Percentiles rank a stretch among this genome's conserved stretches.
phyloP scores from a whole-genome alignment of 768 basidiomycete species.

The Lactarius indigo region DNA sequence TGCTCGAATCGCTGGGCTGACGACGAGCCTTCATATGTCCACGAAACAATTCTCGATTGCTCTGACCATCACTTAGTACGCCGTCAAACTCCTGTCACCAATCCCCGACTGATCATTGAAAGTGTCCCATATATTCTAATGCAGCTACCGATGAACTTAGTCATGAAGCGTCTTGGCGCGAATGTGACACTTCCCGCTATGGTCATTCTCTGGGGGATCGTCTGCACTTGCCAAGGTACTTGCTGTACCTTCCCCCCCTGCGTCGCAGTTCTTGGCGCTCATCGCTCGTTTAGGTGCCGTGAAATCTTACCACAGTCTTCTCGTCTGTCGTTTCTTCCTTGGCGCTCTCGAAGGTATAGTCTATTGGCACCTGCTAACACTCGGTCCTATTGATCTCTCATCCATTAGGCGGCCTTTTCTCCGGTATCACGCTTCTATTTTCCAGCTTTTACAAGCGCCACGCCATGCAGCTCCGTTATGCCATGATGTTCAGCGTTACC shows the following conservation, averaged over 20 bases:
- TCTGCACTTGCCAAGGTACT: constrained; percentile 55
- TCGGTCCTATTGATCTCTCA: background rate
- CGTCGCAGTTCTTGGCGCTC: background rate
- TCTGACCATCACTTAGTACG: constrained; percentile 19
- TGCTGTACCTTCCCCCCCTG: background rate
- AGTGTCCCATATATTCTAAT: constrained; percentile 29
- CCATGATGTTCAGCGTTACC: constrained; percentile 42
- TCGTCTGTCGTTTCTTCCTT: constrained; percentile 45
- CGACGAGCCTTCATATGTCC: constrained; percentile 31
- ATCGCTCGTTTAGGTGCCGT: constrained; percentile 38
- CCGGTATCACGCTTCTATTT: constrained; percentile 30
- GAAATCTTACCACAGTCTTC: constrained; percentile 49
- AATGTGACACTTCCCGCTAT: constrained; percentile 59
- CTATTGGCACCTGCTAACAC: background rate
- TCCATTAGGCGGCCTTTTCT: constrained; percentile 42
- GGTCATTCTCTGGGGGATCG: constrained; percentile 63
- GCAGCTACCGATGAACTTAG: constrained; percentile 30
- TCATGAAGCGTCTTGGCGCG: constrained; percentile 45
- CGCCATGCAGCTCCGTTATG: constrained; percentile 33
- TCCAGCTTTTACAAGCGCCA: constrained; percentile 30
- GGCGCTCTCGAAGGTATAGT: constrained; percentile 55
- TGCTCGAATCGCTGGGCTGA: constrained; percentile 33
- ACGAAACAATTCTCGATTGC: background rate
- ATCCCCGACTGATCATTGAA: constrained; percentile 24
- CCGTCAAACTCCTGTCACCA: background rate